Percentiles rank a stretch among this genome's conserved stretches.
These are phyloP conservation scores for Coniochaeta ligniaria DNA, from an alignment of 2,329 filamentous ascomycete genomes.

Conservation along the genomic window DNA sequence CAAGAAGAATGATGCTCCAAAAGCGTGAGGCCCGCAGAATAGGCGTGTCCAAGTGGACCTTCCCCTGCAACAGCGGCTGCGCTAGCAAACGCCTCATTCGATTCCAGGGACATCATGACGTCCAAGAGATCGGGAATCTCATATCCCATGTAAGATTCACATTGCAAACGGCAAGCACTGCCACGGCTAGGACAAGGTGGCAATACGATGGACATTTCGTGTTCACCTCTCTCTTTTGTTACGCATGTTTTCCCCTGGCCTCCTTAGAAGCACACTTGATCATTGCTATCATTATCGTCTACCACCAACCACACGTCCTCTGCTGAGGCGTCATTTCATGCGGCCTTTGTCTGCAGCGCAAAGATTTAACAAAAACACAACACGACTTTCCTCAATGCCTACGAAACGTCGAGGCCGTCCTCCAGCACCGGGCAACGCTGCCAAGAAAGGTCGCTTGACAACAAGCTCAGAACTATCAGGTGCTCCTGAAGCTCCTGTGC, in stretches of 20 bases:
- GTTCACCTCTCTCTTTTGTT: background rate
- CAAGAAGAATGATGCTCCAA: no score
- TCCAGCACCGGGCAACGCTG: background rate
- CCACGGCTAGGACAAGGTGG: background rate
- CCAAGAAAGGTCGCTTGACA: background rate
- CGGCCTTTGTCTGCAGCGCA: background rate
- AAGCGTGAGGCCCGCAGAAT: background rate
- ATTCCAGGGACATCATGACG: conserved; percentile 12
- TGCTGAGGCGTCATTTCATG: background rate
- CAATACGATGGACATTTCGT: background rate
- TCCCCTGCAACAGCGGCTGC: conserved; percentile 1
- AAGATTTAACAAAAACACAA: background rate
- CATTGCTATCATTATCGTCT: background rate
- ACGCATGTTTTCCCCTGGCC: background rate
- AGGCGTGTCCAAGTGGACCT: background rate
- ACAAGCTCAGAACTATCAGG: background rate
- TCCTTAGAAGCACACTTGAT: background rate
- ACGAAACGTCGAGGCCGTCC: background rate
- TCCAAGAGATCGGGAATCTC: conserved; percentile 10
- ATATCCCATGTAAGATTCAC: background rate
- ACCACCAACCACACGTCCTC: background rate
- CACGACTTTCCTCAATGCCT: background rate
- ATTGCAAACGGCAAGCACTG: background rate
- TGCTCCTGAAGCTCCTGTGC: background rate
- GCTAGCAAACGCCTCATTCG: conserved; percentile 11